Evolutionary conservation across 1,284 basidiomycete genomes (phyloP).

Genomic region (Irpex sp.): DNA sequence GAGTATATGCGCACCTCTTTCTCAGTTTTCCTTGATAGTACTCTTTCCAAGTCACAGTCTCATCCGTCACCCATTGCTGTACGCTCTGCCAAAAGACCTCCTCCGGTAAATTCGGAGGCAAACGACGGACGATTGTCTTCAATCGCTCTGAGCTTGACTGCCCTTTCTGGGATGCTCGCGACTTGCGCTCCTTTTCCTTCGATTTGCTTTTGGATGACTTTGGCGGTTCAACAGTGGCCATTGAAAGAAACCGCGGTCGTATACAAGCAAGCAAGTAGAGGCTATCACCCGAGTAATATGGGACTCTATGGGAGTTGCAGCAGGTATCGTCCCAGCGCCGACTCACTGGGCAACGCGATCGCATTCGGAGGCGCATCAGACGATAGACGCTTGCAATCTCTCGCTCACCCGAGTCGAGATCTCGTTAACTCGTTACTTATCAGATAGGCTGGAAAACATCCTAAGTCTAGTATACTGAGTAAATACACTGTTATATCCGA

Average conservation of each 20-base stretch:
- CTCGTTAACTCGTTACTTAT: background rate
- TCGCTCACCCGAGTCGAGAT: background rate
- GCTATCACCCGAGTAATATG: no score
- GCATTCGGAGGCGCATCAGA: background rate
- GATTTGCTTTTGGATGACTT: conserved; percentile 5
- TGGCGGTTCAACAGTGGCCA: conserved; percentile 5
- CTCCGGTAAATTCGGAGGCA: conserved; percentile 92
- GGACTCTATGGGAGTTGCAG: no score
- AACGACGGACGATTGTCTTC: conserved; percentile 85
- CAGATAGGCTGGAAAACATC: background rate
- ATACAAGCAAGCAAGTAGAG: no score
- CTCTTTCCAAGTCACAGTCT: conserved; percentile 64
- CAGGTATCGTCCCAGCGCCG: no score
- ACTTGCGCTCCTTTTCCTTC: conserved; percentile 20
- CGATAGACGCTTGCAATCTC: background rate
- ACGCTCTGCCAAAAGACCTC: conserved; percentile 93
- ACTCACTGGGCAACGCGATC: background rate
- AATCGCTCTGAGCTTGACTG: conserved; percentile 49
- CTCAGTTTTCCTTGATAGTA: conserved; percentile 70
- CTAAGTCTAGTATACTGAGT: background rate
- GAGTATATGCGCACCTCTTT: conserved; percentile 53
- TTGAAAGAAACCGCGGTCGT: background rate
- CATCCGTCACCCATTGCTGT: conserved; percentile 77
- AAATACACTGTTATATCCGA: no score
- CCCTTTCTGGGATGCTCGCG: conserved; percentile 15